Evolutionary conservation across 2,329 filamentous ascomycete species (phyloP).

Genomic region (Colletotrichum orbiculare): DNA sequence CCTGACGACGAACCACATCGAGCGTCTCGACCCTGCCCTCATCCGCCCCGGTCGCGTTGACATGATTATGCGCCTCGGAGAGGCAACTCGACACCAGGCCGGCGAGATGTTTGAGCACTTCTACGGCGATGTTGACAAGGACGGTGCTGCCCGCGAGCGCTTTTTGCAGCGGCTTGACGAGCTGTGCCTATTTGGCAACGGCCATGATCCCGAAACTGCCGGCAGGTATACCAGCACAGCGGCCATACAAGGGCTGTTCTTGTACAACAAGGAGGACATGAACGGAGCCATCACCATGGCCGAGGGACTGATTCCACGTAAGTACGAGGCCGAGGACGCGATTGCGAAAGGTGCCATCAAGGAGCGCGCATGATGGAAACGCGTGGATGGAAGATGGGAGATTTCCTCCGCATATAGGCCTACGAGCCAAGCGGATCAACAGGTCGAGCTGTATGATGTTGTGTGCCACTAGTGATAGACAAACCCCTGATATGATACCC

Average conservation of each 20-base stretch:
- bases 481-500: conserved; percentile 27
- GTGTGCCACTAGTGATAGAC: conserved; percentile 27
- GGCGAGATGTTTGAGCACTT: conserved; percentile 92
- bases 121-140: conserved; percentile 82
- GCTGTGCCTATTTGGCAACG: conserved; percentile 75
- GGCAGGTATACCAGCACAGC: conserved; percentile 80
- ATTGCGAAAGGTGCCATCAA: conserved; percentile 53
- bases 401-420: too few species aligned
- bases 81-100: conserved; percentile 88
- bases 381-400: too few species aligned
- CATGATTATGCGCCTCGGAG: conserved; percentile 89
- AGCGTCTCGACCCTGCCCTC: conserved; percentile 87
- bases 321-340: conserved; percentile 61
- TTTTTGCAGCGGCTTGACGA: conserved; percentile 79
- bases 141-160: conserved; percentile 68
- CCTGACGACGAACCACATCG: conserved; percentile 93
- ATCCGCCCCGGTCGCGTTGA: conserved; percentile 93
- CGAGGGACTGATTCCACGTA: conserved; percentile 70
- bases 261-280: conserved; percentile 94
- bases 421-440: too few species aligned
- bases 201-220: conserved; percentile 57
- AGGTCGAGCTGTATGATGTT: neutral
- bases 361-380: conserved; percentile 47
- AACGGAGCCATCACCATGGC: conserved; percentile 87
- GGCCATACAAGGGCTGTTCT: conserved; percentile 90